Evolutionary conservation across 129 eudicot species (phyloP).

Genomic region (Chrysanthemum lavandulifolium): DNA sequence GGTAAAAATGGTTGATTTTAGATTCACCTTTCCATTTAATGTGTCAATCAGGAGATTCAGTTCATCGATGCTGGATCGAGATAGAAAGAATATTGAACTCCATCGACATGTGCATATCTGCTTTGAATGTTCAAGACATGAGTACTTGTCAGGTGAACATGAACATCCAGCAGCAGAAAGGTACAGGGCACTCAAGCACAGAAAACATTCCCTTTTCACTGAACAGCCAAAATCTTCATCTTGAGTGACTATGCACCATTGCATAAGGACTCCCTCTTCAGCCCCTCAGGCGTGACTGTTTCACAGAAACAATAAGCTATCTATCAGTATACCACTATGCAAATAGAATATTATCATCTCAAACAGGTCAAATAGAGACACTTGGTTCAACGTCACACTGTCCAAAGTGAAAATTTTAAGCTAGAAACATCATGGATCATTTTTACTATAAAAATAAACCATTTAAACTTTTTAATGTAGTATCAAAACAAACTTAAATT

Average conservation of each 20-base stretch:
- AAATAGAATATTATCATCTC: background rate
- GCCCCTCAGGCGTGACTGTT: conserved; percentile 38
- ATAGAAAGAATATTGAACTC: conserved; percentile 46
- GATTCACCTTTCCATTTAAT: conserved; percentile 45
- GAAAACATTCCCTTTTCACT: conserved; percentile 55
- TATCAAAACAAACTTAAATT: no score
- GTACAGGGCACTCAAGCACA: conserved; percentile 62
- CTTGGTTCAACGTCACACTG: background rate
- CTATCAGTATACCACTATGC: background rate
- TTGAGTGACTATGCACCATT: conserved; percentile 29
- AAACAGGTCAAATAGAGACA: background rate
- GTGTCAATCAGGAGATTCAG: conserved; percentile 54
- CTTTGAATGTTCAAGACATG: conserved; percentile 75
- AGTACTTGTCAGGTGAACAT: conserved; percentile 58
- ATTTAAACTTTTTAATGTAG: no score
- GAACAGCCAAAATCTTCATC: conserved; percentile 49
- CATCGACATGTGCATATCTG: conserved; percentile 65
- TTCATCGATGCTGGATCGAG: conserved; percentile 49
- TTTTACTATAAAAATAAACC: background rate
- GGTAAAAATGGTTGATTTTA: conserved; percentile 1
- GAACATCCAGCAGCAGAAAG: conserved; percentile 69
- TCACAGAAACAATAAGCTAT: conserved; percentile 5
- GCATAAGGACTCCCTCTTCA: conserved; percentile 63
- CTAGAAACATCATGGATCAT: background rate
- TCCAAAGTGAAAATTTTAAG: background rate